Base-by-base conservation (phyloP, 2,329 filamentous ascomycete genomes). In the Apiospora saccharicola region DNA sequence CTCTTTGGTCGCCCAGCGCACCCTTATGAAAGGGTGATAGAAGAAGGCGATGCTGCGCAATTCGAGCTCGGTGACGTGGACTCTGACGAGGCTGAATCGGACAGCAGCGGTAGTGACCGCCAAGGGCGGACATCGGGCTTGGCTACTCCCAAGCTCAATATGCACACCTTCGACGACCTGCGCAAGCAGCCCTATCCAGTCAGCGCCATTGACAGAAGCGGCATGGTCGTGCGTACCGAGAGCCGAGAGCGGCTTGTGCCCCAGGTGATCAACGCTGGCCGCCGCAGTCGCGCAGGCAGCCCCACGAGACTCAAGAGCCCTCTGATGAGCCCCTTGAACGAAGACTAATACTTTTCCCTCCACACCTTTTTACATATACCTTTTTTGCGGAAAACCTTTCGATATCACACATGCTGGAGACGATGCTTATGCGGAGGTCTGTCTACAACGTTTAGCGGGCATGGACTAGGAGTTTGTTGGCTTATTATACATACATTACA, bases 21-120 rank as follows among this genome's bases (percentile, higher is more conserved):
- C 10, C 85, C 88, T 3, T 98, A 98, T 79, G 95, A 98, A 79
- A 91, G 94, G 43, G 92, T 98, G 3, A 84, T 97, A 70, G 95
- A 98, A 82, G 93, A 95, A 76, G 95, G 93, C 16, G 89, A 90
- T n/a, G 83, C 85, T 14, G 85, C 89, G 71, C 92, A 94, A 57
- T 96, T 97, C 79, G 95, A 98, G 80, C 88, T 98, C 1, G 90
- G 89, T 41, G 90, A 90, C 22, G 83, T 90, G 12, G 89, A 91
- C 43, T 91, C 90, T 1, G 88, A 90, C 70, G 89, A 92, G 68
- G 90, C 90, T 72, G 90, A 91, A 0, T 85, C 87, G 76, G 91
- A 93, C 78, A 87, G 87, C 74, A 90, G 87, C 74, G 73, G 71
- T 46, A 85, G 84, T 1, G 88, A 86, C 12, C 83, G 86, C 13